A percentile compares a stretch with the other conserved stretches of the same genome.
Evolutionary conservation across 1,284 basidiomycete species (phyloP).

Genomic region (Phellopilus nigrolimitatus): DNA sequence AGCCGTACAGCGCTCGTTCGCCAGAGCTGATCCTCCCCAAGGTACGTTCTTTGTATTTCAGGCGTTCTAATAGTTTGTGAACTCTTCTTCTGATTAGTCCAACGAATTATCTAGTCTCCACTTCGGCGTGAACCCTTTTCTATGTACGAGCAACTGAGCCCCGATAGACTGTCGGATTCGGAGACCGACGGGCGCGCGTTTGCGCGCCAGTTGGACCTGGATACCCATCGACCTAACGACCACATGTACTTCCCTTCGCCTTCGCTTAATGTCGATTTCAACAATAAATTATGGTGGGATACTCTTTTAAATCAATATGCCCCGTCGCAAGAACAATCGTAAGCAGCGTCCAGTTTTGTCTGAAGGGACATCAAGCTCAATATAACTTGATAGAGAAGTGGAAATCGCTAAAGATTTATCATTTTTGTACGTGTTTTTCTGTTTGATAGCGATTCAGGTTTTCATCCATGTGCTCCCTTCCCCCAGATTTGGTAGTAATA

Average conservation of each 20-base stretch:
- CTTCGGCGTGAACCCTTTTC: slow-evolving; percentile 14
- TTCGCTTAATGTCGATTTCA: slow-evolving; percentile 39
- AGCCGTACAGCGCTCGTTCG: slow-evolving; percentile 6
- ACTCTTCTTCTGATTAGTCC: not conserved
- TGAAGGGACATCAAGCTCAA: not conserved
- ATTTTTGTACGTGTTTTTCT: slow-evolving; percentile 11
- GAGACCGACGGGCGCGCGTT: slow-evolving; percentile 15
- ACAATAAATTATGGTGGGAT: slow-evolving; percentile 60
- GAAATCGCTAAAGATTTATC: slow-evolving; percentile 15
- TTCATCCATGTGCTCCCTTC: not conserved
- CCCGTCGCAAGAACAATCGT: slow-evolving; percentile 40
- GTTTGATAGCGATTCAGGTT: not conserved
- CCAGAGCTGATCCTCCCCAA: slow-evolving; percentile 10
- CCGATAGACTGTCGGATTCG: slow-evolving; percentile 16
- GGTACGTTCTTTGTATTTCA: slow-evolving; percentile 11
- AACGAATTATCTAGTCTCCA: slow-evolving; percentile 1
- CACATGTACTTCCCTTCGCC: slow-evolving; percentile 30
- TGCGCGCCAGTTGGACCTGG: slow-evolving; percentile 11
- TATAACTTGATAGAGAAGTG: slow-evolving; percentile 12
- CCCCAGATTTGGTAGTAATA: slow-evolving; percentile 42
- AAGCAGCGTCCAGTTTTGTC: slow-evolving; percentile 22
- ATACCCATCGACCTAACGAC: slow-evolving; percentile 9
- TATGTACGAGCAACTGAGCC: slow-evolving; percentile 12
- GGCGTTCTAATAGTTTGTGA: too few species aligned
- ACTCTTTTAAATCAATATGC: slow-evolving; percentile 49